Conservation (phyloP, 495 filamentous ascomycete genomes). For the Glutinoglossum americanum region DNA sequence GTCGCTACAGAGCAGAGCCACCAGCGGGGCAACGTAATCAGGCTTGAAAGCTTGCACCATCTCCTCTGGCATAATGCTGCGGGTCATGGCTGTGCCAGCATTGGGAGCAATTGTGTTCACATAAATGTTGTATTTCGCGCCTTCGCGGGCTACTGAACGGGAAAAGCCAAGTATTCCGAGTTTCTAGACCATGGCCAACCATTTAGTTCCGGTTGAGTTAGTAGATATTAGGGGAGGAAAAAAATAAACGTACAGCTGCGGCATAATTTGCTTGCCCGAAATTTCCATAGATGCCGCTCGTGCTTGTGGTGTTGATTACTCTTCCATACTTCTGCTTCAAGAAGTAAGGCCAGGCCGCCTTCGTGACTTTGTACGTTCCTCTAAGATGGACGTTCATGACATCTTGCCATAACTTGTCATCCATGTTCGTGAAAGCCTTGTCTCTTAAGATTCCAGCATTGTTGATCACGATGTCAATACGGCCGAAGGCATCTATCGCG, state of each 20-base stretch:
- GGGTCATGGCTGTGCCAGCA: slow-evolving; percentile 89
- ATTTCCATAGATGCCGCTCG: slow-evolving; percentile 95
- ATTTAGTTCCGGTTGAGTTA: slow-evolving; percentile 6
- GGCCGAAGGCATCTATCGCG: slow-evolving; percentile 83
- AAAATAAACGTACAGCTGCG: slow-evolving; percentile 43
- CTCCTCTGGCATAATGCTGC: slow-evolving; percentile 88
- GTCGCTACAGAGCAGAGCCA: slow-evolving; percentile 75
- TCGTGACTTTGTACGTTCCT: slow-evolving; percentile 92
- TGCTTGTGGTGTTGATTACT: slow-evolving; percentile 88
- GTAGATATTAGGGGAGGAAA: neutral
- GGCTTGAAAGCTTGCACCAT: slow-evolving; percentile 99
- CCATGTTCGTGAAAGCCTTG: slow-evolving; percentile 97
- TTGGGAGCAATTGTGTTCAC: slow-evolving; percentile 98
- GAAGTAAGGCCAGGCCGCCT: slow-evolving; percentile 95
- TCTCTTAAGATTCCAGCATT: slow-evolving; percentile 95
- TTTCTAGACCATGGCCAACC: slow-evolving; percentile 30
- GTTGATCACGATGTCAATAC: slow-evolving; percentile 87
- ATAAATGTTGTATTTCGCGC: slow-evolving; percentile 92
- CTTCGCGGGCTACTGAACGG: slow-evolving; percentile 78
- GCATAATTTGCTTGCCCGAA: slow-evolving; percentile 98
- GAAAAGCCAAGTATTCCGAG: slow-evolving; percentile 88
- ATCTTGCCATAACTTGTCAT: slow-evolving; percentile 78
- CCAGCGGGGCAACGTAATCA: slow-evolving; percentile 88
- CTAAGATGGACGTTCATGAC: slow-evolving; percentile 83
- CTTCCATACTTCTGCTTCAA: slow-evolving; percentile 98